Percentiles rank a stretch among this genome's conserved stretches.
Evolutionary conservation across 371 early-diverging fungal genomes (phyloP).

Genomic region (Rhizopus sp.): DNA sequence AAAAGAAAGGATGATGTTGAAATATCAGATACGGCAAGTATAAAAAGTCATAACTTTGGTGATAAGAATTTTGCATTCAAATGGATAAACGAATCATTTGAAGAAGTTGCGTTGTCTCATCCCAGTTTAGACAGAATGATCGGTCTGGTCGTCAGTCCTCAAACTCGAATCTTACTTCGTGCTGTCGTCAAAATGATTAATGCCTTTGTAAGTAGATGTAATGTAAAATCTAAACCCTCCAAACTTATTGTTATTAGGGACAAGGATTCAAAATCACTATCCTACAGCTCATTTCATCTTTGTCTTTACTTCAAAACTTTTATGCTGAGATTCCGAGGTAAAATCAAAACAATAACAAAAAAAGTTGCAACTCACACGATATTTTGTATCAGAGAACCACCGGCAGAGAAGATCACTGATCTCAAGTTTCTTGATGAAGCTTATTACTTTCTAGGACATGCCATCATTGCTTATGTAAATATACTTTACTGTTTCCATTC

Average conservation of each 20-base stretch:
- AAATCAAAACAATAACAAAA: slow-evolving; percentile 32
- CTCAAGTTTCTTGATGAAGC: slow-evolving; percentile 46
- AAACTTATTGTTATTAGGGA: slow-evolving; percentile 32
- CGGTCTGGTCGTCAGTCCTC: slow-evolving; percentile 54
- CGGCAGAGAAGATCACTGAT: slow-evolving; percentile 43
- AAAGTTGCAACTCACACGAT: slow-evolving; percentile 15
- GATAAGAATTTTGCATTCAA: slow-evolving; percentile 53
- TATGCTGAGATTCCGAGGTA: slow-evolving; percentile 58
- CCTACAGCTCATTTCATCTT: slow-evolving; percentile 68
- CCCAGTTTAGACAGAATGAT: slow-evolving; percentile 56
- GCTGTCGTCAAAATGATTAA: slow-evolving; percentile 51
- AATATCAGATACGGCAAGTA: slow-evolving; percentile 33
- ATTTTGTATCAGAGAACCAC: slow-evolving; percentile 31
- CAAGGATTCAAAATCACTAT: slow-evolving; percentile 79
- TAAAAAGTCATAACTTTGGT: slow-evolving; percentile 49
- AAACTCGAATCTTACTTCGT: slow-evolving; percentile 46
- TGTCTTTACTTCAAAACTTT: slow-evolving; percentile 65
- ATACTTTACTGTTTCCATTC: neutral
- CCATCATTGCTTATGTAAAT: slow-evolving; percentile 53
- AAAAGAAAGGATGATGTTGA: slow-evolving; percentile 15
- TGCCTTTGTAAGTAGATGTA: slow-evolving; percentile 41
- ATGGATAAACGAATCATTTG: slow-evolving; percentile 56
- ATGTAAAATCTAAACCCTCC: slow-evolving; percentile 1
- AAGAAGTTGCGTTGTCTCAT: slow-evolving; percentile 51
- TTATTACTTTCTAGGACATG: slow-evolving; percentile 49